Evolutionary conservation across 805 yeast genomes (phyloP), one percentile per base, ranked within the genome.

Genomic region (Kazachstania africana): DNA sequence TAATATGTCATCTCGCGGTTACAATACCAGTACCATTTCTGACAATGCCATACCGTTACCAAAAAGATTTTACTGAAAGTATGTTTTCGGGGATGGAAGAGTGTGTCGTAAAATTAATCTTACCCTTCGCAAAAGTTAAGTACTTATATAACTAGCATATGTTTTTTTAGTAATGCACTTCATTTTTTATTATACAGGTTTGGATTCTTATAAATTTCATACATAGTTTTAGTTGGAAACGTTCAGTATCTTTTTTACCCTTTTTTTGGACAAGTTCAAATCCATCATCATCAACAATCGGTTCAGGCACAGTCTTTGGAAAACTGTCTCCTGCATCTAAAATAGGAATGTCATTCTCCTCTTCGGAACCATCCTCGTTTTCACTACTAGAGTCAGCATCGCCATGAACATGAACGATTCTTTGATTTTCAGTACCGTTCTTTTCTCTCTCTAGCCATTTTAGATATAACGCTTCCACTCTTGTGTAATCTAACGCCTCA

Each of bases 211-310:
- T n/a, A n/a, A n/a, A n/a, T n/a, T n/a, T n/a, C n/a, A n/a, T n/a
- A n/a, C n/a, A n/a, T n/a, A n/a, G n/a, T n/a, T n/a, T n/a, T n/a
- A n/a, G n/a, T n/a, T n/a, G n/a, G n/a, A n/a, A n/a, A n/a, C n/a
- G n/a, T n/a, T n/a, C n/a, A n/a, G n/a, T n/a, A n/a, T n/a, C n/a
- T 53, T 68, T 67, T 53, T 68, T 66, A n/a, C 80, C 75, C 48
- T 72, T 75, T 48, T 71, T 76, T 46, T 76, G 84, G 3, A 88
- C 96, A 38, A 84, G 57, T 45, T 85, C 91, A 49, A 88, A 88
- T 1, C 97, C 98, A 50, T 88, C 97, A 21, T 88, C 97, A 50
- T 88, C 97, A 6, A 88, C 67, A 8, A 79, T 51, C 2, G 94
- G 94, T 19, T 56, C 55, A 13, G 57, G 57, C 9, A 44, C 40